phyloP scores from a whole-genome alignment of 2,329 filamentous ascomycete genomes.

The Botrytis aclada region DNA sequence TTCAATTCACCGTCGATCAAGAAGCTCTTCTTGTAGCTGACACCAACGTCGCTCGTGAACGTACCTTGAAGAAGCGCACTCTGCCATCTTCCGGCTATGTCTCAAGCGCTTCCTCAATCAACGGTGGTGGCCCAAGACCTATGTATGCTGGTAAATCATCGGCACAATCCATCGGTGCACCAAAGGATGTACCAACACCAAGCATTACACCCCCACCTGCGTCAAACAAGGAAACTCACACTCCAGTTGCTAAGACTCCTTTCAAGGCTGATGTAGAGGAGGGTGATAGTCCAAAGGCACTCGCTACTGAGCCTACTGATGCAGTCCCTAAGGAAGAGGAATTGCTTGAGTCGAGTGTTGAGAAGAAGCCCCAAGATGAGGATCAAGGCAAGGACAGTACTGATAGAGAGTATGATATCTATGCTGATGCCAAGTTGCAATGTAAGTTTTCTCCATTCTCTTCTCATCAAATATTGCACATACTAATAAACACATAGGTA shows the following conservation, averaged over 20 bases:
- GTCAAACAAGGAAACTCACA: constrained; percentile 40
- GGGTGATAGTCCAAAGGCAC: constrained; percentile 73
- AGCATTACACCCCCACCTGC: constrained; percentile 56
- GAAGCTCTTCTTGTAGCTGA: constrained; percentile 87
- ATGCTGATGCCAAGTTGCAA: constrained; percentile 83
- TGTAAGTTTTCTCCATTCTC: constrained; percentile 56
- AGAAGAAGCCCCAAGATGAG: constrained; percentile 63
- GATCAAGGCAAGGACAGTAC: constrained; percentile 67
- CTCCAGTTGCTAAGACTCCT: constrained; percentile 54
- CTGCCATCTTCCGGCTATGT: constrained; percentile 46
- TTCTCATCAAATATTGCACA: constrained; percentile 18
- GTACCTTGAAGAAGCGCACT: constrained; percentile 64
- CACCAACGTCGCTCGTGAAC: constrained; percentile 67
- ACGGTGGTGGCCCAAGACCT: constrained; percentile 55
- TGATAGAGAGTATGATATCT: constrained; percentile 85
- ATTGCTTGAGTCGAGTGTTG: constrained; percentile 55
- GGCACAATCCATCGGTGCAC: constrained; percentile 34
- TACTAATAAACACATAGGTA: constrained; percentile 54
- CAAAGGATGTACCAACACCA: constrained; percentile 67
- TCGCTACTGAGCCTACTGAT: constrained; percentile 65
- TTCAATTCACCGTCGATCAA: constrained; percentile 99
- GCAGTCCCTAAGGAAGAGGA: constrained; percentile 63
- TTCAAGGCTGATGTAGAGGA: constrained; percentile 78
- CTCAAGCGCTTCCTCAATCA: constrained; percentile 53
- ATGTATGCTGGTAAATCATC: constrained; percentile 56